Percentiles rank a stretch among this genome's conserved stretches.
phyloP scores from a whole-genome alignment of 1,139 yeast species.

The Taiozyma sp. region DNA sequence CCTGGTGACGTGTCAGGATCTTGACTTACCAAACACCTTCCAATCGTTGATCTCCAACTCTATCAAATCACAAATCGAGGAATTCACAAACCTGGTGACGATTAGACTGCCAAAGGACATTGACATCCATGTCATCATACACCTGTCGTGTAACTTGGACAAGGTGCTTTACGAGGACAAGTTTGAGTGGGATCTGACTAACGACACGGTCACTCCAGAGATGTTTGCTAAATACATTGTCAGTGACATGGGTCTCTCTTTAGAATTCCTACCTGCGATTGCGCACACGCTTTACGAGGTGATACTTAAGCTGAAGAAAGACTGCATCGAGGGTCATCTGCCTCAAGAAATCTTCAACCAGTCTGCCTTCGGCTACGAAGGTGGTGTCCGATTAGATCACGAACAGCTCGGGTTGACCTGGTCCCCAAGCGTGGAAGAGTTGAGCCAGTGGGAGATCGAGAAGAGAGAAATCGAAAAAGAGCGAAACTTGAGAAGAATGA shows the following conservation, averaged over 20 bases:
- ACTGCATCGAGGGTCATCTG: slow-evolving; percentile 74
- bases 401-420: slow-evolving; percentile 69
- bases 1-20: slow-evolving; percentile 69
- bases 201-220: slow-evolving; percentile 72
- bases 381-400: slow-evolving; percentile 62
- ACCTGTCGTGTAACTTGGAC: slow-evolving; percentile 78
- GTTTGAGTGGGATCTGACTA: slow-evolving; percentile 86
- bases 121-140: slow-evolving; percentile 72
- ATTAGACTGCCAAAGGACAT: slow-evolving; percentile 61
- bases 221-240: slow-evolving; percentile 79
- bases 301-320: slow-evolving; percentile 71
- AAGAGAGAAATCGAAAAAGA: slow-evolving; percentile 94
- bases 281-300: slow-evolving; percentile 85
- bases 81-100: slow-evolving; percentile 60
- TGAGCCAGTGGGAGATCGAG: slow-evolving; percentile 91
- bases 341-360: slow-evolving; percentile 56
- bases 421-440: slow-evolving; percentile 84
- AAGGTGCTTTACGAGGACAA: slow-evolving; percentile 86
- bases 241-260: slow-evolving; percentile 74
- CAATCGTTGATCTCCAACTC: slow-evolving; percentile 66
- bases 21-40: slow-evolving; percentile 67
- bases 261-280: slow-evolving; percentile 89
- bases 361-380: slow-evolving; percentile 54
- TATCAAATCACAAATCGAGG: slow-evolving; percentile 77
- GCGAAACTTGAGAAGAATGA: slow-evolving; percentile 82